Conservation (phyloP, 208 protist genomes). For the Naegleria fowleri region DNA sequence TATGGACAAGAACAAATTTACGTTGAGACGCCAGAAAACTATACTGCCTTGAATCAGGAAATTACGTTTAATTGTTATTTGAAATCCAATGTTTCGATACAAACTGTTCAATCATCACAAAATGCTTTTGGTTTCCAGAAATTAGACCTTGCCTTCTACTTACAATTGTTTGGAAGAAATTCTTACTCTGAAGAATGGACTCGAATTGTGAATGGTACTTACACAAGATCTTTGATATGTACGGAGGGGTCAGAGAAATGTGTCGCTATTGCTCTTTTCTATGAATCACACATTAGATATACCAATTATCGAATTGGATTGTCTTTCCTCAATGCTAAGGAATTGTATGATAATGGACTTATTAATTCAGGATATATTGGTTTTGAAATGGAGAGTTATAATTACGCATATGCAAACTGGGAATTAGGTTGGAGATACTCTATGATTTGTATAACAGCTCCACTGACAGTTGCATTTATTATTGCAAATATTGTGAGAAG, state of each 20-base stretch:
- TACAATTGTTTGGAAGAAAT: background rate
- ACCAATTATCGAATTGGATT: background rate
- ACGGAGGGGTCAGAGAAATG: background rate
- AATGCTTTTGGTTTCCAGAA: background rate
- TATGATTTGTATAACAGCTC: background rate
- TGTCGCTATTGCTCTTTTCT: background rate
- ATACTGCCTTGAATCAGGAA: background rate
- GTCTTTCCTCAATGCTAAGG: background rate
- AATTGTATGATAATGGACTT: background rate
- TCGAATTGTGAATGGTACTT: background rate
- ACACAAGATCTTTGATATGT: background rate
- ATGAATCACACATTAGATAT: background rate
- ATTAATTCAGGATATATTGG: background rate
- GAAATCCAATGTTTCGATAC: background rate
- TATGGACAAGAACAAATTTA: background rate
- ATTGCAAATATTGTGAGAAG: background rate
- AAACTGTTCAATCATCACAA: background rate
- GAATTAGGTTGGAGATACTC: background rate
- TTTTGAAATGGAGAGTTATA: background rate
- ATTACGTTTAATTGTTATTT: background rate
- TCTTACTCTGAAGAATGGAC: background rate
- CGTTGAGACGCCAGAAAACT: background rate
- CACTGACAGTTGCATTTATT: background rate
- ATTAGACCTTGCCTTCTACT: background rate
- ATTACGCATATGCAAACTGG: background rate